Base-by-base conservation (phyloP, 352 stramenopile species). In the Phytopythium sindhum region DNA sequence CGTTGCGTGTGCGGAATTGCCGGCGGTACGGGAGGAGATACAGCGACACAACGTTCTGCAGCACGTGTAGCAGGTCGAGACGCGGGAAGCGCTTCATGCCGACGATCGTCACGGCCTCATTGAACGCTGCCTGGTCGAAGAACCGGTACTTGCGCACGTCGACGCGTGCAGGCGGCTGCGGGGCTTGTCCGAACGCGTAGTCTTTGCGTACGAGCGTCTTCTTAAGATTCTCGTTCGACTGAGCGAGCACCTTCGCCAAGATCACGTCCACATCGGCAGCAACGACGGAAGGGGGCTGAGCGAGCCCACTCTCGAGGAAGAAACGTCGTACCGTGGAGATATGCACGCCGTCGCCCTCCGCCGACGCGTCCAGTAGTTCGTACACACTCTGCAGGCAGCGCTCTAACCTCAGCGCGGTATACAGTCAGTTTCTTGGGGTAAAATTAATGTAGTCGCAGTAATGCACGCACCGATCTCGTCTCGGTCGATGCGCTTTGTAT, bases 61-160 rank as follows among this genome's bases (percentile, higher is more conserved):
- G 66, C 10, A 81, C 76, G 33, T 67, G 72, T 31, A 85, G 75
- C 28, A 83, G 48, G 23, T 88, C 80, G 14, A 75, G 76, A 2
- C 84, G 72, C 11, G 85, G 80, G 60, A 82, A 92, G 24, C 76
- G 71, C 42, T 84, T 84, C 57, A 88, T 80, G 0, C 73, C 74
- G 28, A 92, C 68, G 31, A 92, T 64, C 24, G 83, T 90, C 31
- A 90, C 67, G 7, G 83, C 81, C 57, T 93, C 81, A 33, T 87
- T 90, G 61, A 92, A 93, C 19, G 77, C 60, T 55, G 86, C 78
- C 39, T 81, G 72, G 47, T 79, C 80, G 57, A 93, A 93, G 51
- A 85, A 92, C 2, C 85, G 78, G 41, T 78, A 85, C 26, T 29
- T 39, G 12, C 56, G 56, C 4, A 41, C 56, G 42, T 61, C 56